Evolutionary conservation across 257 asterid species (phyloP).

Genomic region (Phtheirospermum japonicum): DNA sequence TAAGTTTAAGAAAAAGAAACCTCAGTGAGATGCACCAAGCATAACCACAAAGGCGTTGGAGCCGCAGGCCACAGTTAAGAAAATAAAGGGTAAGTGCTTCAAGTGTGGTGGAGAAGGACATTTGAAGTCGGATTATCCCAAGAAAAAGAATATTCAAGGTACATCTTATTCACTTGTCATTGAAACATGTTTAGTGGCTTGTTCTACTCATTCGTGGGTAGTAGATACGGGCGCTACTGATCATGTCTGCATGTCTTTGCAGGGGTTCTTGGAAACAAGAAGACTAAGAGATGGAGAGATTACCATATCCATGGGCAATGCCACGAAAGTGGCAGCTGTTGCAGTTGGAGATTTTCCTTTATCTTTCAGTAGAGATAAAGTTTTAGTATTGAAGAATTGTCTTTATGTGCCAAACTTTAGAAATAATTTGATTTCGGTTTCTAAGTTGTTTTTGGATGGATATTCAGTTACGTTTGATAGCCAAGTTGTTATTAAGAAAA

Average conservation of each 20-base stretch:
- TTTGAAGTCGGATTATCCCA: too few relatives aligned
- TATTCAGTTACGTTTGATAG: background rate
- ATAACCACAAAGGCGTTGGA: too few relatives aligned
- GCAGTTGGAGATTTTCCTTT: background rate
- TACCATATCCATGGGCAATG: background rate
- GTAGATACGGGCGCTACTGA: background rate
- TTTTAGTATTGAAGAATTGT: background rate
- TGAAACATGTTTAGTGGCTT: background rate
- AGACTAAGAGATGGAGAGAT: background rate
- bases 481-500: background rate
- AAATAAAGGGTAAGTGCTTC: background rate
- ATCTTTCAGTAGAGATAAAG: background rate
- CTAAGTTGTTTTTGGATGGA: background rate
- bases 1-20: too few relatives aligned
- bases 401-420: background rate
- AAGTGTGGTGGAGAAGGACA: too few relatives aligned
- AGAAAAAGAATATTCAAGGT: background rate
- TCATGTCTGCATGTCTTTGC: background rate
- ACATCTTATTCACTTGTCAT: background rate
- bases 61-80: too few relatives aligned
- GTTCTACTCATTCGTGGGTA: background rate
- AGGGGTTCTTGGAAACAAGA: background rate
- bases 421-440: background rate
- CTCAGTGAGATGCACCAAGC: background rate
- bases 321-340: background rate